phyloP scores from a whole-genome alignment of 2,329 filamentous ascomycete genomes.

The Sporothrix curviconia region DNA sequence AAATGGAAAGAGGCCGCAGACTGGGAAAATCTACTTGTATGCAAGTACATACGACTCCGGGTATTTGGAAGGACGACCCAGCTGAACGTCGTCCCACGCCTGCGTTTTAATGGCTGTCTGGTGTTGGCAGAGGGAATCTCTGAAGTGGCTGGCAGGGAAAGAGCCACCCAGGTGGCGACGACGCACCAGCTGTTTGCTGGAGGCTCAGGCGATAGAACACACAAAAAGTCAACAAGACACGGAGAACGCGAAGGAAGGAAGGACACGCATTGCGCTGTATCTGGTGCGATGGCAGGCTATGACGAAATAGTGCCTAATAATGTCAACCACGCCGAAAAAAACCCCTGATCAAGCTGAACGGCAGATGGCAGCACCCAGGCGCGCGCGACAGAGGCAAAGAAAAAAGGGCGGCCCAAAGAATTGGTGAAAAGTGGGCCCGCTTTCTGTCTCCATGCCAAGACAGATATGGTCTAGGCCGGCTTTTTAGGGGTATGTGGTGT shows the following conservation, averaged over 20 bases:
- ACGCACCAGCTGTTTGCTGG: background rate
- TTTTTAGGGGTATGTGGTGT: background rate
- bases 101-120: no score
- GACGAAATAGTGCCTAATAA: background rate
- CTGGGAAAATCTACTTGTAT: no score
- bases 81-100: background rate
- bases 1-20: no score
- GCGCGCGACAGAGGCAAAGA: background rate
- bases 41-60: no score
- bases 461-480: background rate
- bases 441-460: background rate
- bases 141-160: background rate
- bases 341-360: slow-evolving; percentile 7
- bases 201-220: no score
- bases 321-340: background rate
- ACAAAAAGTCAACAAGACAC: no score
- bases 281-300: background rate
- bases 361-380: background rate
- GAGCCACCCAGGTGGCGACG: background rate
- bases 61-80: background rate
- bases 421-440: background rate
- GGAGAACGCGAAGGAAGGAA: slow-evolving; percentile 1
- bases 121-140: background rate
- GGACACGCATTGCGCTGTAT: background rate
- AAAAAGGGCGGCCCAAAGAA: background rate